Evolutionary conservation across 164 flowering plant genomes (phyloP).

Genomic region (Piper betle): DNA sequence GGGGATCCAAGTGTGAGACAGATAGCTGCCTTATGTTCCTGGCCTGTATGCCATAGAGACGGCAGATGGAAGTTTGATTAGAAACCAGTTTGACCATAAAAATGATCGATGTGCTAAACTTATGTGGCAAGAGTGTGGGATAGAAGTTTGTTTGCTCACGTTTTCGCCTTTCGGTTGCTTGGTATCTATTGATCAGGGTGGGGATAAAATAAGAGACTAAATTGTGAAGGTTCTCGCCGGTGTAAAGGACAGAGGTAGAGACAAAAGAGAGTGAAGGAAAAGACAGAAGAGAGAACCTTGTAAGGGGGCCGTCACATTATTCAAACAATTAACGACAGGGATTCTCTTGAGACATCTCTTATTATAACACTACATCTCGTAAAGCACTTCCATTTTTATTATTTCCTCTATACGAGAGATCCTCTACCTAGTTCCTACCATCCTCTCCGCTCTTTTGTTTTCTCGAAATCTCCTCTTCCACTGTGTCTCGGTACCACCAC

Average conservation of each 20-base stretch:
- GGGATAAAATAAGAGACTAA: background rate
- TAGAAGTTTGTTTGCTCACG: background rate
- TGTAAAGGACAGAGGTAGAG: slow-evolving; percentile 22
- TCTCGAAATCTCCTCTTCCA: slow-evolving; percentile 4
- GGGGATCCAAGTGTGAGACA: background rate
- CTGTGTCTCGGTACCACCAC: background rate
- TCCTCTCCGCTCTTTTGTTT: background rate
- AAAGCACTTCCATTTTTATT: slow-evolving; percentile 1
- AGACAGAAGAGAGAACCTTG: slow-evolving; percentile 62
- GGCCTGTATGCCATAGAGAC: background rate
- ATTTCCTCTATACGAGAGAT: background rate
- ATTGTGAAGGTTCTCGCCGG: slow-evolving; percentile 8
- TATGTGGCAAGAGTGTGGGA: background rate
- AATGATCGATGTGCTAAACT: too few relatives aligned
- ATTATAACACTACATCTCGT: slow-evolving; percentile 5
- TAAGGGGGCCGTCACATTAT: slow-evolving; percentile 11
- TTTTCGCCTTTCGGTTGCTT: background rate
- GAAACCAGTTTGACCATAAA: background rate
- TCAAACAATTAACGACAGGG: slow-evolving; percentile 10
- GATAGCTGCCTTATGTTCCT: background rate
- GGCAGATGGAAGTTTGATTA: background rate
- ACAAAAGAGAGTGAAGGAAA: slow-evolving; percentile 60
- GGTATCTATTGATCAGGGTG: background rate
- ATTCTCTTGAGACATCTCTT: slow-evolving; percentile 8
- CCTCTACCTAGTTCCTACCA: background rate